Base-by-base conservation (phyloP, 257 asterid genomes). In the Phtheirospermum japonicum region DNA sequence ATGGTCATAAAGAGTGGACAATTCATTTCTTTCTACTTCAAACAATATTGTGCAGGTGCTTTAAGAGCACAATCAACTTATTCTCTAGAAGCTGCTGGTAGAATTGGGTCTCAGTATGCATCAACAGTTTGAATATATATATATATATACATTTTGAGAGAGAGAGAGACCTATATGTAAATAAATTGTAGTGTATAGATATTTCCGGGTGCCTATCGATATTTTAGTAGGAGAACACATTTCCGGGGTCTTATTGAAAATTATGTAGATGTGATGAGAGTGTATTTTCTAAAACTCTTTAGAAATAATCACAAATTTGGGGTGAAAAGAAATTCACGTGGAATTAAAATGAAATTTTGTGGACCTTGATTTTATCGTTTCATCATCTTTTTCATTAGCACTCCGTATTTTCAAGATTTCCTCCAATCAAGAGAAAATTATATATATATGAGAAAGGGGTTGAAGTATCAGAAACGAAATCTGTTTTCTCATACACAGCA, bases 1-100 rank as follows among this genome's bases (percentile, higher is more conserved):
- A 74, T n/a, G 70, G 78, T 39, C 73, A 73, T 4, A 77, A 81
- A 40, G 88, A 76, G 68, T 74, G 75, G 69, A 73, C 70, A 33
- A 78, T 80, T 57, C 79, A 82, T 72, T 90, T 90, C 97, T 31
- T 53, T 90, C 75, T 50, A 91, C 87, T 28, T 65, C 90, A 11
- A 82, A 76, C 68, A 85, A 85, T 66, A 83, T 87, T 45, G 96
- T 87, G 73, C 90, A 85, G 73, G 79, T 90, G 78, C 93, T 90
- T 36, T 85, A 80, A 74, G 97, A 90, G 64, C 96, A 90, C 4
- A 95, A 90, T 55, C 90, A 83, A 10, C 80, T 85, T 67, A 82
- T 90, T 65, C 89, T 65, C 89, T 83, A 69, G 96, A 87, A 77
- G 93, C 84, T 34, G 93, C 86, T 61, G 80, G 77, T 65, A 70